Base-by-base conservation (phyloP, 2,329 filamentous ascomycete genomes). In the Dothideomycetes sp. region DNA sequence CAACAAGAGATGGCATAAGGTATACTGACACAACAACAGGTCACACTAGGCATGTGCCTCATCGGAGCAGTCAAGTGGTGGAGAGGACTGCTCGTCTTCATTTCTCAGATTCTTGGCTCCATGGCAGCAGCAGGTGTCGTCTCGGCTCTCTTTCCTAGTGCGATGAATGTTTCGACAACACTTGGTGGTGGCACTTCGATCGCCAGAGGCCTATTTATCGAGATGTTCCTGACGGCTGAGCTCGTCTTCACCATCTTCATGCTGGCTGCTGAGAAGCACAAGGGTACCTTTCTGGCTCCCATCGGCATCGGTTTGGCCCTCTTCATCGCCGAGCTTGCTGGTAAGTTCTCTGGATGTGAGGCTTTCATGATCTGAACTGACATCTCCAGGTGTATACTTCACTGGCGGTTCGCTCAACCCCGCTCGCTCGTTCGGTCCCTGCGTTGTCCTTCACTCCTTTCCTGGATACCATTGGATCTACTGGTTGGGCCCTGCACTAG, bases 171-270 rank as follows among this genome's bases (percentile, higher is more conserved):
- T 15, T 59, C 61, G 9, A 70, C 67, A 2, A 63, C 57, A 4
- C 59, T 70, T n/a, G 59, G 61, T 30, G 50, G 50, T 11, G 52
- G 53, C 15, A 68, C 67, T 3, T 66, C 64, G 1, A 50, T 68
- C 17, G 57, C 54, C 17, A 63, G 62, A 24, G 68, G 67, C 10
- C 49, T 71, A 3, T 71, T 62, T 54, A 69, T 71, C 40, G 68
- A 71, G 47, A 68, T 69, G 64, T 65, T 71, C 41, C 54, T 70
- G 27, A 71, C 68, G 2, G 61, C 64, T n/a, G 52, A 64, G 49
- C 59, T 71, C 13, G 60, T 70, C 45, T 68, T 71, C 47, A 64
- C 64, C 35, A 71, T 71, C 45, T 68, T 62, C 53, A 61, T 64
- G 60, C 53, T 64, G 12, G 61, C 60, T 5, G 60, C 60, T 3